Conservation (phyloP, 2,329 filamentous ascomycete genomes). For the Aspergillus ochraceus region DNA sequence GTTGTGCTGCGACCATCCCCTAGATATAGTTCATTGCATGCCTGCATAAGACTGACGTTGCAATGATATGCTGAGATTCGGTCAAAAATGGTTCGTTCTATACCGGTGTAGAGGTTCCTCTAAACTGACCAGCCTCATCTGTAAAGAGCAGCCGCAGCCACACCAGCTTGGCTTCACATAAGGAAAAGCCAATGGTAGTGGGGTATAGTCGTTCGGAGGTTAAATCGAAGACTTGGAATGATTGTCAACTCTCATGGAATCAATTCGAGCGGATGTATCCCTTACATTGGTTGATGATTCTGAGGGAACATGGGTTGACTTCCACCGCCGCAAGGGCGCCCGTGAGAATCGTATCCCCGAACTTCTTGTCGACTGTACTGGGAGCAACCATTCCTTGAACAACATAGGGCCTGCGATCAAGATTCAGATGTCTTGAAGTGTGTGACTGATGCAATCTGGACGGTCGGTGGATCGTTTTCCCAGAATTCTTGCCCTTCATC, state of each 20-base stretch:
- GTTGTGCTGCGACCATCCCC: neutral
- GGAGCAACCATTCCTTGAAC: neutral
- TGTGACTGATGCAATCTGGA: conserved; percentile 4
- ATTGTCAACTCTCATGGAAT: neutral
- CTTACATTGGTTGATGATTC: conserved; percentile 12
- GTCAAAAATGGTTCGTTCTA: neutral
- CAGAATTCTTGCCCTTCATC: conserved; percentile 16
- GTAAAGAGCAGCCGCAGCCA: conserved; percentile 9
- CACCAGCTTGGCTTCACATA: conserved; percentile 7
- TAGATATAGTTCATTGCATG: conserved; percentile 12
- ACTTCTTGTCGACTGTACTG: neutral
- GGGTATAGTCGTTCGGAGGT: conserved; percentile 6
- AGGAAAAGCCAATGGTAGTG: conserved; percentile 3
- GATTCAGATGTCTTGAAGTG: neutral
- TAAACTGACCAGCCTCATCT: conserved; percentile 8
- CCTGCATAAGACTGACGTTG: conserved; percentile 11
- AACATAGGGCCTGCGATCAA: neutral
- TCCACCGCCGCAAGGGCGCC: neutral
- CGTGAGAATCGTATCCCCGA: conserved; percentile 1
- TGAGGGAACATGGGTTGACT: conserved; percentile 2
- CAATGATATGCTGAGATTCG: conserved; percentile 7
- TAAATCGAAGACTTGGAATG: neutral
- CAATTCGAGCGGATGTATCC: neutral
- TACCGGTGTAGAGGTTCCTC: neutral
- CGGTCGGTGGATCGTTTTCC: conserved; percentile 10